Evolutionary conservation across 148 eudicot genomes (phyloP), one percentile per base, ranked within the genome.

Genomic region (Vaccinium vitisidaea): DNA sequence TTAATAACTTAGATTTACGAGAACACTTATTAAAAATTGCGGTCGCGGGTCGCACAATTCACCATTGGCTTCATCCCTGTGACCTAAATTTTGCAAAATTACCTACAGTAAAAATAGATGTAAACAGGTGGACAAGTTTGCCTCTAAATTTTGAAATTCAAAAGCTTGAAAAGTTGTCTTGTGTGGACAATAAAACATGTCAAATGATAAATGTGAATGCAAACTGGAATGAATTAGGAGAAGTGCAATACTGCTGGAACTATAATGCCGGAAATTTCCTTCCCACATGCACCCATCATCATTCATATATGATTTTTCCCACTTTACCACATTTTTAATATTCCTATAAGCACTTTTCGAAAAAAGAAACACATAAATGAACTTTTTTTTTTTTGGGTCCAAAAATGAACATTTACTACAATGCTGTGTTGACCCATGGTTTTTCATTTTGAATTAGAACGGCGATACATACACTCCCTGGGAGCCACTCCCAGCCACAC

Each of bases 71-170:
- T 16, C n/a, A 58, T 58, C 6, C 8, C 1, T 18, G 63, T 58
- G 63, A 58, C n/a, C 63, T 58, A 18, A 58, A 18, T 58, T 16
- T 0, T 18, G n/a, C n/a, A 21, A 1, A 15, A 58, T 58, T 58
- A 5, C n/a, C 21, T 58, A 18, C 1, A 6, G 8, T 7, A 23
- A n/a, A 63, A 23, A 9, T 8, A 9, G 14, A 63, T 8, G 21
- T 5, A 13, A 73, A 73, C 7, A 16, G 21, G 21, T 73, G 46
- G 21, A 16, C 6, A 36, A 15, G 21, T 36, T 71, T 73, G 18
- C 49, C 48, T 73, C 49, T 73, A 36, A 36, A 15, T n/a, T 81
- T 76, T 48, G 79, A 46, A 76, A 76, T 76, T 76, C 49, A 74
- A 74, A 71, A 74, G 49, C 12, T 75, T 32, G 77, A 73, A 75